A percentile compares a stretch with the other conserved stretches of the same genome.
phyloP scores from a whole-genome alignment of 805 yeast species.

The Metschnikowia gruessii region DNA sequence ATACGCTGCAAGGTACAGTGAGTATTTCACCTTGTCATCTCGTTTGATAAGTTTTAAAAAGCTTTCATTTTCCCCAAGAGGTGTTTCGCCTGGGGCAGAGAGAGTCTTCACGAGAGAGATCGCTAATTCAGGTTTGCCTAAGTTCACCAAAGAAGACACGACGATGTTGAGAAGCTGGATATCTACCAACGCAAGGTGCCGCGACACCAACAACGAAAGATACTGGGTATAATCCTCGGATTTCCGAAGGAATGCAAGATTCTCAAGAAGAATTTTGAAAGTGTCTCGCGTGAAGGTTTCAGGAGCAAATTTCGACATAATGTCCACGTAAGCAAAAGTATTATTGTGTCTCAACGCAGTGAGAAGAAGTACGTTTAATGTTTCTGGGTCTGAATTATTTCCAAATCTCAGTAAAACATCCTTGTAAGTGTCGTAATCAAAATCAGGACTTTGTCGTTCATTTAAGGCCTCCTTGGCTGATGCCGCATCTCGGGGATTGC shows the following conservation, averaged over 20 bases:
- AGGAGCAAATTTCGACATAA: constrained; percentile 13
- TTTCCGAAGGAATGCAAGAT: constrained; percentile 9
- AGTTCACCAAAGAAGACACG: constrained; percentile 17
- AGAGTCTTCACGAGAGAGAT: constrained; percentile 12
- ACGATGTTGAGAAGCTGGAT: constrained; percentile 21
- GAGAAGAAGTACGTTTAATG: constrained; percentile 27
- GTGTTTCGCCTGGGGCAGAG: neutral
- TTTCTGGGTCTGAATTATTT: constrained; percentile 16
- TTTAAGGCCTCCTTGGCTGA: neutral
- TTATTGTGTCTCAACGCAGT: constrained; percentile 31
- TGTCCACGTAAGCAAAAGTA: constrained; percentile 22
- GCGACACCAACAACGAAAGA: constrained; percentile 6
- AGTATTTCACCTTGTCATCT: constrained; percentile 23
- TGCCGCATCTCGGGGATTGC: neutral
- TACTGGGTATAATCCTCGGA: neutral
- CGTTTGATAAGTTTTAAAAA: constrained; percentile 23
- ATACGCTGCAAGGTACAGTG: constrained; percentile 15
- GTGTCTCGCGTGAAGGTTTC: constrained; percentile 12
- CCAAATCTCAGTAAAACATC: constrained; percentile 19
- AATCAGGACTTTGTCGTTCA: constrained; percentile 9
- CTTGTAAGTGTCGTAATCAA: constrained; percentile 23
- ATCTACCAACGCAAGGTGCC: constrained; percentile 15
- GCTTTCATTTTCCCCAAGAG: constrained; percentile 12
- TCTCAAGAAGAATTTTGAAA: constrained; percentile 16
- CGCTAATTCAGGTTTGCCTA: constrained; percentile 13